Base-by-base conservation (phyloP, 2,329 filamentous ascomycete species). In the Xylaria sp. region DNA sequence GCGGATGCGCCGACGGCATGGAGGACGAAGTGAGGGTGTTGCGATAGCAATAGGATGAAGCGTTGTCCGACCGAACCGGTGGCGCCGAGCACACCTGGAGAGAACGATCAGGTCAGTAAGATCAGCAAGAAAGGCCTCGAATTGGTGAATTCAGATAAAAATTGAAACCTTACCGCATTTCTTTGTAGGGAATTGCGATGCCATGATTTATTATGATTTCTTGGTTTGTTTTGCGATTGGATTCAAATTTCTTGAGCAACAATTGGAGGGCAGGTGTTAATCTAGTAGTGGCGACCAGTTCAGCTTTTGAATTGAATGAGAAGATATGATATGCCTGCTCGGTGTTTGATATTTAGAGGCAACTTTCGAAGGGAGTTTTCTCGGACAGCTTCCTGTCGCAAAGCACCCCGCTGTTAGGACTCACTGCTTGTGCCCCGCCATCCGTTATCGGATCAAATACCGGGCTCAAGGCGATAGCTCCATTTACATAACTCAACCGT, bases 1-100 rank as follows among this genome's bases (percentile, higher is more conserved):
- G 93, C 89, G 20, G 94, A 97, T 42, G 96, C 96, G 71, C 96
- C 96, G 59, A 98, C 89, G 67, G 94, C 94, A 72, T 96, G 92
- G 66, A 98, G 90, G 72, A 89, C 89, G 76, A 98, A 92, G 80
- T 92, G 88, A 17, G 95, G 94, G 82, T 98, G 95, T 63, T 93
- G 87, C 53, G 93, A 90, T 71, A 98, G 91, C 61, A 98, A 89
- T 40, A 97, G 90, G 79, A 98, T 96, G 81, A 98, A 98, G 77
- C 96, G 90, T 83, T 97, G 94, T 75, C 95, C 95, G 15, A 98
- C 95, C 42, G 94, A 97, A 78, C 96, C 96, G 38, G 95, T 98
- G 81, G 92, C 93, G 75, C 95, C 94, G 65, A 97, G 88, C 66
- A 97, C 93, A 79, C 88, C 88, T 75, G 53, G 44, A 51, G 11